These are phyloP conservation scores for Deinandra increscens DNA, from an alignment of 129 eudicot genomes.

Conservation along the genomic window DNA sequence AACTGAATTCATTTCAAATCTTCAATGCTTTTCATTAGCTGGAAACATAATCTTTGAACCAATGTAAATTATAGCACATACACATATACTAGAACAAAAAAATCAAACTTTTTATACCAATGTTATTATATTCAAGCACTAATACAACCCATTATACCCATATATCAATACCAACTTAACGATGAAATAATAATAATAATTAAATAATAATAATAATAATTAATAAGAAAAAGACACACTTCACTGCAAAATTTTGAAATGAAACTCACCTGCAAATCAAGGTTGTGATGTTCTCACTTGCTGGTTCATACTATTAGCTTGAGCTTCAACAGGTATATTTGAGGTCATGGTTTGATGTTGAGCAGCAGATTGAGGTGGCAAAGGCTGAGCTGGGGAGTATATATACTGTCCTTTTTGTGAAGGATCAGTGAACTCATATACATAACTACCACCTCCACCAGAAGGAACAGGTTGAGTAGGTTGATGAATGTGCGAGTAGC, in stretches of 20 bases:
- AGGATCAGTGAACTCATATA: conserved; percentile 64
- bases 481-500: conserved; percentile 61
- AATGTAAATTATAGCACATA: background rate
- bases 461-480: conserved; percentile 55
- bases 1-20: too few species aligned
- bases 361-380: conserved; percentile 65
- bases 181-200: conserved; percentile 17
- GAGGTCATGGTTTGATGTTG: conserved; percentile 69
- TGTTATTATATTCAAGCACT: conserved; percentile 26
- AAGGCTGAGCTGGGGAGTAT: conserved; percentile 56
- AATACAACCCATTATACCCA: conserved; percentile 29
- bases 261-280: conserved; percentile 35
- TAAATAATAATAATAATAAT: conserved; percentile 10
- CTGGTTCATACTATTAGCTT: conserved; percentile 38
- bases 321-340: conserved; percentile 47
- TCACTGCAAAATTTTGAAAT: conserved; percentile 57
- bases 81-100: conserved; percentile 14
- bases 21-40: background rate
- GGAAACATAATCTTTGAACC: conserved; percentile 2
- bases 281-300: conserved; percentile 53
- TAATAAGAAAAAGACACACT: conserved; percentile 29
- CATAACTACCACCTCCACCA: conserved; percentile 38
- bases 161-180: conserved; percentile 19
- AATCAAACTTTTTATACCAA: conserved; percentile 3
- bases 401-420: conserved; percentile 47